Percentiles rank a stretch among this genome's conserved stretches.
phyloP scores from a whole-genome alignment of 1,139 yeast genomes.

The Nadsonia starkeyi-henricii region DNA sequence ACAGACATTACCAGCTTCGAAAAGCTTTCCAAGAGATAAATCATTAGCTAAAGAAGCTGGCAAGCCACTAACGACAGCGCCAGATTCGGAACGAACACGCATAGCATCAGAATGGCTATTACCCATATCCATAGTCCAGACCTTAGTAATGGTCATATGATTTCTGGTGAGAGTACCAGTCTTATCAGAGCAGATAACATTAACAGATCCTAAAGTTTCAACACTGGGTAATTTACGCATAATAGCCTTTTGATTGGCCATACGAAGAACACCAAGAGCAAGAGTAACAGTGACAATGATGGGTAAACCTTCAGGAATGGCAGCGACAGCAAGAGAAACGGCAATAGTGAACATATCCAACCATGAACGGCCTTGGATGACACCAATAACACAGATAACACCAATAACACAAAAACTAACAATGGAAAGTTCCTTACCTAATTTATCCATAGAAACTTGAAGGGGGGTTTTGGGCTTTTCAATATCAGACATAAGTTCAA shows the following conservation, averaged over 20 bases:
- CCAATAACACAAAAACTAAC: constrained; percentile 80
- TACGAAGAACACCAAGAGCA: constrained; percentile 86
- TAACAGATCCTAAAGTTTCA: constrained; percentile 89
- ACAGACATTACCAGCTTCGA: constrained; percentile 65
- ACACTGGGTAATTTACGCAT: constrained; percentile 88
- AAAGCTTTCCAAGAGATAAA: constrained; percentile 21
- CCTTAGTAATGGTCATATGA: constrained; percentile 79
- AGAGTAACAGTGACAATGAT: constrained; percentile 92
- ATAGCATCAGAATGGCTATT: constrained; percentile 19
- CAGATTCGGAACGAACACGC: constrained; percentile 2
- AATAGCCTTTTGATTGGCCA: constrained; percentile 89
- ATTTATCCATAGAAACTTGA: constrained; percentile 84
- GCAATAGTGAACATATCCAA: constrained; percentile 95
- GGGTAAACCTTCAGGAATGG: constrained; percentile 95
- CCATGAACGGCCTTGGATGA: constrained; percentile 85
- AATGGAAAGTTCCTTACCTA: constrained; percentile 77
- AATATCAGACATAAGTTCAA: constrained; percentile 85
- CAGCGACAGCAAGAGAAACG: constrained; percentile 93
- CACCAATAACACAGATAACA: constrained; percentile 70
- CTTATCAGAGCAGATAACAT: constrained; percentile 88
- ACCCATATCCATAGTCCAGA: constrained; percentile 69
- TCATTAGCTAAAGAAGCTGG: constrained; percentile 10
- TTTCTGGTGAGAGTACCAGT: constrained; percentile 93
- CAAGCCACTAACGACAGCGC: constrained; percentile 1
- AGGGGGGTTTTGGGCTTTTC: constrained; percentile 95